Percentiles rank a stretch among this genome's conserved stretches.
Evolutionary conservation across 768 basidiomycete species (phyloP).

Genomic region (Hygrophoropsis aurantiaca): DNA sequence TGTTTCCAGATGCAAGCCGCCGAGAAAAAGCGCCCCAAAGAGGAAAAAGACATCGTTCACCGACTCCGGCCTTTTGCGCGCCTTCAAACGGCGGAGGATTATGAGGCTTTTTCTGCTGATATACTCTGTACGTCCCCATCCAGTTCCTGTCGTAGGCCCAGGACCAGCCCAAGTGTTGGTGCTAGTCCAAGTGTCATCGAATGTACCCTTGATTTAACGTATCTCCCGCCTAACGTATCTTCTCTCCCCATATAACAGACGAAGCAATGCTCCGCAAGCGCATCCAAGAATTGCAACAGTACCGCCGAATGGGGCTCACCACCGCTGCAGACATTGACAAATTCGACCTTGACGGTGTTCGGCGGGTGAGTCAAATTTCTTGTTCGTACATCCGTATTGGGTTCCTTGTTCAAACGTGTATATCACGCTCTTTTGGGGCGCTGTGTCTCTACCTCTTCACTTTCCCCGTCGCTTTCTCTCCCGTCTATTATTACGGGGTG

Average conservation of each 20-base stretch:
- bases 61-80: slow-evolving; percentile 89
- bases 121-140: slow-evolving; percentile 70
- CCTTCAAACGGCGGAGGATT: slow-evolving; percentile 89
- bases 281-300: slow-evolving; percentile 89
- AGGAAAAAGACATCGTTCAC: slow-evolving; percentile 88
- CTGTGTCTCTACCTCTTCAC: too few species aligned
- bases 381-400: not conserved
- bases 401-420: too few species aligned
- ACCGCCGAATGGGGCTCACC: slow-evolving; percentile 81
- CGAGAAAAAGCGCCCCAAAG: slow-evolving; percentile 88
- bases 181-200: not conserved
- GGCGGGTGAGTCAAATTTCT: slow-evolving; percentile 56
- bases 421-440: too few species aligned
- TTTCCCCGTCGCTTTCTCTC: too few species aligned
- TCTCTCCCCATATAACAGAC: too few species aligned
- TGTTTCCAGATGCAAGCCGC: slow-evolving; percentile 74
- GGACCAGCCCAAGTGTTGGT: too few species aligned
- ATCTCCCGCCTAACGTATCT: not conserved
- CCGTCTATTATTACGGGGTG: not conserved
- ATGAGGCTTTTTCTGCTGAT: slow-evolving; percentile 84
- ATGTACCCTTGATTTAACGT: slow-evolving; percentile 3
- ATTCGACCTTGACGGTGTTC: slow-evolving; percentile 73
- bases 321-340: slow-evolving; percentile 88
- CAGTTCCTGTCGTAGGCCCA: too few species aligned
- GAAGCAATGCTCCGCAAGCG: slow-evolving; percentile 85